Evolutionary conservation across 441 rosid species (phyloP).

Genomic region (Francoa sonchifolia): DNA sequence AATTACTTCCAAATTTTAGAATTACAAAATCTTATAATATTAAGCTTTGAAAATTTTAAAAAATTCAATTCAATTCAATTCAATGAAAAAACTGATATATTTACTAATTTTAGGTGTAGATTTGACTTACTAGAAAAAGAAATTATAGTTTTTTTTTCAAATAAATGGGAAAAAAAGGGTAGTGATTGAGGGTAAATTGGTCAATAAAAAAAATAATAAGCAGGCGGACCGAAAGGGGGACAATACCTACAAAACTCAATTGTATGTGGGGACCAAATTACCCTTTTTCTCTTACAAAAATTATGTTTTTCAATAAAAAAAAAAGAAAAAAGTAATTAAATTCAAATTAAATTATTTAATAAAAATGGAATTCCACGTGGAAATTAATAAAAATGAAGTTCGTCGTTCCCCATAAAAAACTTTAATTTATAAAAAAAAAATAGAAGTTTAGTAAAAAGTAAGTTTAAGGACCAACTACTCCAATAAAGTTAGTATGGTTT

Average conservation of each 20-base stretch:
- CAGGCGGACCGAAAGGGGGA: constrained; percentile 1
- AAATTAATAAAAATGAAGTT: not conserved
- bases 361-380: constrained; percentile 43
- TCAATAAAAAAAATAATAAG: constrained; percentile 4
- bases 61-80: no score
- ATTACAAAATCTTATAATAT: no score
- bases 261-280: not conserved
- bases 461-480: constrained; percentile 40
- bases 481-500: constrained; percentile 23
- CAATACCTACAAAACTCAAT: constrained; percentile 6
- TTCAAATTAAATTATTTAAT: constrained; percentile 8
- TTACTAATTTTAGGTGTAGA: constrained; percentile 4
- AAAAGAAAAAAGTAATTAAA: not conserved
- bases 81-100: no score
- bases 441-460: constrained; percentile 9
- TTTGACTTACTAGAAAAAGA: not conserved
- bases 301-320: constrained; percentile 6
- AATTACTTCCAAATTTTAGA: no score
- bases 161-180: not conserved
- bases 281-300: no score
- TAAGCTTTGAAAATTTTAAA: no score
- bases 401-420: constrained; percentile 21
- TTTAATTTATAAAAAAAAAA: constrained; percentile 10
- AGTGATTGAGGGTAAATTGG: constrained; percentile 2
- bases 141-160: not conserved